Evolutionary conservation across 257 asterid genomes (phyloP).

Genomic region (Echites panduratus): DNA sequence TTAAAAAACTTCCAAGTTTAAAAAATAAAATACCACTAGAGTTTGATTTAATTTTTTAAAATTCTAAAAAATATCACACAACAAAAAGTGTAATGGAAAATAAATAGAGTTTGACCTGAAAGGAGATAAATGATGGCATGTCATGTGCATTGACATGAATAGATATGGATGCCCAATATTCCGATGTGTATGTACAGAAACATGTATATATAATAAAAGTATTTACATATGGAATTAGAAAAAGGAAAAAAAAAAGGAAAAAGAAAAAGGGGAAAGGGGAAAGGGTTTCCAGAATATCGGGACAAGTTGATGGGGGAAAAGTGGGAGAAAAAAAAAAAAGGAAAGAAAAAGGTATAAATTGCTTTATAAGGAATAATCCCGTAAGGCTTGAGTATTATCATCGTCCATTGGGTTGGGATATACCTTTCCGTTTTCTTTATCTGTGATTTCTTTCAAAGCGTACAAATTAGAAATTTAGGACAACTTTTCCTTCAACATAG

Average conservation of each 20-base stretch:
- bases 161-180: slow-evolving; percentile 10
- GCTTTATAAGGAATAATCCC: slow-evolving; percentile 5
- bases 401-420: slow-evolving; percentile 2
- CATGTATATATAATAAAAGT: neutral
- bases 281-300: neutral
- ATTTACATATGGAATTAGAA: too few species aligned
- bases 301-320: neutral
- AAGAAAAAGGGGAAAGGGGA: neutral
- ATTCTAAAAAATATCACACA: too few species aligned
- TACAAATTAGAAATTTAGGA: slow-evolving; percentile 6
- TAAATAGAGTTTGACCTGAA: too few species aligned
- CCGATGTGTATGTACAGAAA: too few species aligned
- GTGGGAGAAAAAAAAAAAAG: neutral
- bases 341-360: neutral
- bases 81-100: too few species aligned
- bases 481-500: slow-evolving; percentile 5
- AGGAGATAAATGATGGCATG: slow-evolving; percentile 18
- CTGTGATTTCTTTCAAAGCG: neutral
- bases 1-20: too few species aligned
- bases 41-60: too few species aligned
- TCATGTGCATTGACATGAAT: slow-evolving; percentile 29
- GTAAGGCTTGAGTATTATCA: slow-evolving; percentile 4
- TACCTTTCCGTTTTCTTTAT: slow-evolving; percentile 14
- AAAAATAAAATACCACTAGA: too few species aligned
- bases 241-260: too few species aligned